These are phyloP conservation scores for Helicocarpus griseus DNA, from an alignment of 2,329 filamentous ascomycete genomes.

Conservation along the genomic window DNA sequence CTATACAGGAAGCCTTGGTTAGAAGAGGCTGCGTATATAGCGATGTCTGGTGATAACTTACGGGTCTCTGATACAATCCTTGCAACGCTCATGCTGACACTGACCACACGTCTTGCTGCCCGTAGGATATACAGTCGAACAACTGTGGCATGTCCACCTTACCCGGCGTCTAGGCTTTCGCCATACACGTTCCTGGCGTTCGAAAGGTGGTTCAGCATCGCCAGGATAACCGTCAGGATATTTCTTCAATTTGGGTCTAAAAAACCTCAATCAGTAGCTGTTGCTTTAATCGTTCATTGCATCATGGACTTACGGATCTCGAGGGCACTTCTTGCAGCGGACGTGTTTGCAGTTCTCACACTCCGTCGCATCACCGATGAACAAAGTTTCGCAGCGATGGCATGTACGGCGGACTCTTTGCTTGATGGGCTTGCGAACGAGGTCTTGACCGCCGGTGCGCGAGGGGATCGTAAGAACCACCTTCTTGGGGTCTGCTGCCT, in stretches of 20 bases:
- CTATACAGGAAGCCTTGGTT: slow-evolving; percentile 16
- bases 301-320: slow-evolving; percentile 59
- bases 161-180: slow-evolving; percentile 29
- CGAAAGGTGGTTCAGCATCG: slow-evolving; percentile 29
- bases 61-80: slow-evolving; percentile 33
- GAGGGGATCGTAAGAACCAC: slow-evolving; percentile 46
- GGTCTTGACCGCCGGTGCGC: slow-evolving; percentile 57
- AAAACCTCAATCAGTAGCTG: slow-evolving; percentile 10
- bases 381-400: slow-evolving; percentile 61
- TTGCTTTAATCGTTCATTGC: not conserved
- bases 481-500: slow-evolving; percentile 29
- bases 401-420: slow-evolving; percentile 68
- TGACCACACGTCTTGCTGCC: slow-evolving; percentile 25
- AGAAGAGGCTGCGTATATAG: slow-evolving; percentile 6
- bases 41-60: slow-evolving; percentile 19
- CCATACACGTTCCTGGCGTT: slow-evolving; percentile 27
- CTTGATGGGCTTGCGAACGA: slow-evolving; percentile 60
- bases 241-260: slow-evolving; percentile 32
- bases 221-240: slow-evolving; percentile 38
- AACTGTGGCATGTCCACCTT: slow-evolving; percentile 34
- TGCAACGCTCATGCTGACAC: slow-evolving; percentile 34
- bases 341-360: slow-evolving; percentile 62
- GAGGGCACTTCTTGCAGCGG: slow-evolving; percentile 70
- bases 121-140: slow-evolving; percentile 24
- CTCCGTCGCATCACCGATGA: slow-evolving; percentile 48